Conservation (phyloP, 768 basidiomycete species). For the Serendipita sp. region DNA sequence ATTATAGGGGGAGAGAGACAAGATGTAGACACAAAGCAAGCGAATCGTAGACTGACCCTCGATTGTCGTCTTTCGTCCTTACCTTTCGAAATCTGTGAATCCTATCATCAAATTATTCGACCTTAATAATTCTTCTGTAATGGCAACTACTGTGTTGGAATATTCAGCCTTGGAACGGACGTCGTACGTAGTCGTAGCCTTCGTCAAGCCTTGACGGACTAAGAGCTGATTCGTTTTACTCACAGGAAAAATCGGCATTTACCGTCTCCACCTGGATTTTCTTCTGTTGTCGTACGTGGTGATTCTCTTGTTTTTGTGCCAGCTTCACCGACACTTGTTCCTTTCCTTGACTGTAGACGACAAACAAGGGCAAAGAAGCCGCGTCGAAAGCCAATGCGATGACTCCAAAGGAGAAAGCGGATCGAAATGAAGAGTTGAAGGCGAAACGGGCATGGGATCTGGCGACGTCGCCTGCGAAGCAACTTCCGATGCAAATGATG, state of each 20-base stretch:
- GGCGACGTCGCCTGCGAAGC: conserved; percentile 71
- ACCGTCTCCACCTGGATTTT: not conserved
- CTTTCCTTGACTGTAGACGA: not conserved
- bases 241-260: not conserved
- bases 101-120: too few species aligned
- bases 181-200: not conserved
- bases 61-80: too few species aligned
- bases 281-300: not conserved
- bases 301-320: too few species aligned
- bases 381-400: not conserved
- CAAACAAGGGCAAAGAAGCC: not conserved
- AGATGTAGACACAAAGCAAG: too few species aligned
- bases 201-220: not conserved
- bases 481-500: conserved; percentile 90
- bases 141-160: not conserved
- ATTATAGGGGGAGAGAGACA: too few species aligned
- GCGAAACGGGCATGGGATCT: conserved; percentile 74
- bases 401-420: conserved; percentile 15
- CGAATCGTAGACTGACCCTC: too few species aligned
- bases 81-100: too few species aligned
- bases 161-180: not conserved
- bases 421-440: conserved; percentile 50
- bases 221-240: not conserved
- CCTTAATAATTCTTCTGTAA: not conserved
- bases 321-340: too few species aligned